These are phyloP conservation scores for Byssoonygena ceratinophila DNA, from an alignment of 2,329 filamentous ascomycete genomes.

Conservation along the genomic window DNA sequence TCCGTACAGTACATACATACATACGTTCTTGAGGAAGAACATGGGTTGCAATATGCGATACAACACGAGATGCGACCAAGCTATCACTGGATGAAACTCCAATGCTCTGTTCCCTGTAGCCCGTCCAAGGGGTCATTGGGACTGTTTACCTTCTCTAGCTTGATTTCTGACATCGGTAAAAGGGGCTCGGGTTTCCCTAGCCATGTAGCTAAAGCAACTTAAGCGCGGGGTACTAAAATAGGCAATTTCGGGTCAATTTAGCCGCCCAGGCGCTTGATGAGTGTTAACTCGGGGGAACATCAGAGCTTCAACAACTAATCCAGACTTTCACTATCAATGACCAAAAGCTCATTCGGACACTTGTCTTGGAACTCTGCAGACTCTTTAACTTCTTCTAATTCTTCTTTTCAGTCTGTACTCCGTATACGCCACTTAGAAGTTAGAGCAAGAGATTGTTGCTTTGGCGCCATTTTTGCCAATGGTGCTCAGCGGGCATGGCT, in stretches of 20 bases:
- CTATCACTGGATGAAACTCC: slow-evolving; percentile 8
- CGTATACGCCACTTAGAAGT: no score
- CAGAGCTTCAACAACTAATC: no score
- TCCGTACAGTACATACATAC: no score
- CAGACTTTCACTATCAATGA: no score
- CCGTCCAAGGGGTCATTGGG: background rate
- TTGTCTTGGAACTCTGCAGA: no score
- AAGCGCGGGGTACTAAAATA: slow-evolving; percentile 2
- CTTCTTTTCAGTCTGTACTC: no score
- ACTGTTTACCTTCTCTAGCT: background rate
- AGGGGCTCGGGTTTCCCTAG: background rate
- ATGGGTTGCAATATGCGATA: no score
- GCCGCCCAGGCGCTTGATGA: background rate
- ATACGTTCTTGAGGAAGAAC: no score
- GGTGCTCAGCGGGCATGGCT: slow-evolving; percentile 13
- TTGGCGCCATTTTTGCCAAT: background rate
- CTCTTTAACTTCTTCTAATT: no score
- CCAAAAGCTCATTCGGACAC: no score
- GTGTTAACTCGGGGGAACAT: no score
- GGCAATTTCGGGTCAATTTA: background rate
- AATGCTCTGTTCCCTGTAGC: background rate
- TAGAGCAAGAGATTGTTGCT: background rate
- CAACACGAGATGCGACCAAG: background rate
- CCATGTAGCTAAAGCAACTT: no score
- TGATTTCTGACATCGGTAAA: background rate